phyloP scores from a whole-genome alignment of 257 asterid genomes.

The Penstemon barbatus region DNA sequence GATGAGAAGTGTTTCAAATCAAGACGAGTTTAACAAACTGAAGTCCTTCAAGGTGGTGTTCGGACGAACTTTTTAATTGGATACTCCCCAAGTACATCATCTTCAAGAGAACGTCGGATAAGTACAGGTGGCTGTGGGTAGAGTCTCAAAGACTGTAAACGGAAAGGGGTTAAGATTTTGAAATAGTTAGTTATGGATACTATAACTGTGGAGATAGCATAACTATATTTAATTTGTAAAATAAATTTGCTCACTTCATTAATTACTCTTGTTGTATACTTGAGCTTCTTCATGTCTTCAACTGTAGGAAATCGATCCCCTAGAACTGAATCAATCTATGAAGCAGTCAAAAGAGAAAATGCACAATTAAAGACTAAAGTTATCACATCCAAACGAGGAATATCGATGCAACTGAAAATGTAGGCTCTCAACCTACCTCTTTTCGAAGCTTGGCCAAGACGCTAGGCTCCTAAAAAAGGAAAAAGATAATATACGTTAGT shows the following conservation, averaged over 20 bases:
- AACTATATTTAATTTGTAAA: constrained; percentile 11
- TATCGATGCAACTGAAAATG: not conserved
- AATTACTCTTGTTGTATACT: constrained; percentile 88
- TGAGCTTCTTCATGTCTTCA: constrained; percentile 93
- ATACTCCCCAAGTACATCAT: constrained; percentile 79
- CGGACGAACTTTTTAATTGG: constrained; percentile 67
- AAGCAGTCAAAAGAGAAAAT: not conserved
- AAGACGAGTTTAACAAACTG: not conserved
- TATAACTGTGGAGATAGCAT: no score
- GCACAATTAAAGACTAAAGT: constrained; percentile 20
- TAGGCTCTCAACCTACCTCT: constrained; percentile 56
- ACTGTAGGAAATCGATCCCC: constrained; percentile 91
- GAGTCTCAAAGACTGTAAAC: constrained; percentile 85
- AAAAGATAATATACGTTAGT: no score
- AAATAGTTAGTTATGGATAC: no score
- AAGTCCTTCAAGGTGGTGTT: constrained; percentile 8
- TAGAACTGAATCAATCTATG: constrained; percentile 82
- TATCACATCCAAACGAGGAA: constrained; percentile 16
- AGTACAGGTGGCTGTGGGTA: constrained; percentile 98
- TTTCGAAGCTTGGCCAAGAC: constrained; percentile 88
- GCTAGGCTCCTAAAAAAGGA: constrained; percentile 67
- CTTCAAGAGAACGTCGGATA: constrained; percentile 89
- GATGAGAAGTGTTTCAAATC: not conserved
- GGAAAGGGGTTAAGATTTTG: not conserved
- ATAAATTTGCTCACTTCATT: constrained; percentile 69